Evolutionary conservation across 2,329 filamentous ascomycete species (phyloP).

Genomic region (Pseudogymnoascus sp.): DNA sequence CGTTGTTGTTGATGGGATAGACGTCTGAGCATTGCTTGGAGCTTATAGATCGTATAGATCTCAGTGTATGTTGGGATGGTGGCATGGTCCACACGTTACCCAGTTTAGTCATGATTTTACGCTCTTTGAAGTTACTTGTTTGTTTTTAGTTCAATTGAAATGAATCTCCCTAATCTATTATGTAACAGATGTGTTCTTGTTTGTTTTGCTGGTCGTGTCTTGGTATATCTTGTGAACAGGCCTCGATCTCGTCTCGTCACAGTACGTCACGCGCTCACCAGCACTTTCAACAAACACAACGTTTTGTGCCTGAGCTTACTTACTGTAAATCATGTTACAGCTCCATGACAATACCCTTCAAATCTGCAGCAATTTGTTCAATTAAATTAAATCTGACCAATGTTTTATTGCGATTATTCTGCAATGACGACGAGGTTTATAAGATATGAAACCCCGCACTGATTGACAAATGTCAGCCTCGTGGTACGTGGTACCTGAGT

Average conservation of each 20-base stretch:
- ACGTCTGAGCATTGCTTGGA: conserved; percentile 50
- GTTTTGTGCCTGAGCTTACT: background rate
- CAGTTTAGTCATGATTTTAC: conserved; percentile 3
- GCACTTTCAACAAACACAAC: background rate
- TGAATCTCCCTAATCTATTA: background rate
- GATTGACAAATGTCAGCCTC: background rate
- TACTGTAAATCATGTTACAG: background rate
- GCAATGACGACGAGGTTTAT: background rate
- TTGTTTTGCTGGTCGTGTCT: background rate
- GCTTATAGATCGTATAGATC: conserved; percentile 7
- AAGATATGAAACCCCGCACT: background rate
- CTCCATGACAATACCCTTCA: background rate
- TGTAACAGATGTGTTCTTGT: background rate
- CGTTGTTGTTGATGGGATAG: conserved; percentile 73
- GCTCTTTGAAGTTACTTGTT: background rate
- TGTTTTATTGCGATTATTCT: background rate
- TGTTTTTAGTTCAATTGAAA: conserved; percentile 6
- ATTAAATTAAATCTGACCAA: background rate
- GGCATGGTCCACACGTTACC: background rate
- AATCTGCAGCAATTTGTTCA: background rate
- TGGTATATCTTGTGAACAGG: background rate
- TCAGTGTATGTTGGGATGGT: conserved; percentile 7
- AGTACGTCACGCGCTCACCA: background rate
- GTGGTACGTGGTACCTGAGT: conserved; percentile 2
- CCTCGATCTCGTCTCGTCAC: background rate